Percentiles rank a stretch among this genome's conserved stretches.
These are phyloP conservation scores for Eremomyces bilateralis DNA, from an alignment of 495 filamentous ascomycete genomes.

Conservation along the genomic window DNA sequence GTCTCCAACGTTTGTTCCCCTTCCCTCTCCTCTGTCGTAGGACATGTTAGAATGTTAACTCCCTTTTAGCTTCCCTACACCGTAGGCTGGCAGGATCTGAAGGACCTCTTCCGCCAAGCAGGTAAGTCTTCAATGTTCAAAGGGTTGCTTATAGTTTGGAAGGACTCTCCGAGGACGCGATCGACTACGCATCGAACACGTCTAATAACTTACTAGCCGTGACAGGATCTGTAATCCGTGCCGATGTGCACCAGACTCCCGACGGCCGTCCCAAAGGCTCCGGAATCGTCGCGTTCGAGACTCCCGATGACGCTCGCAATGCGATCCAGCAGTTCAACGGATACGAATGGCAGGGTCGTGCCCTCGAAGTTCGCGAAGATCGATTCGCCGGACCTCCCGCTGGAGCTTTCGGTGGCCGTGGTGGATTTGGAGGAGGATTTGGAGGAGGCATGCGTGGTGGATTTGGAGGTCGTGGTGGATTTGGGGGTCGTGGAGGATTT, in stretches of 20 bases:
- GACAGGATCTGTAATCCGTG: slow-evolving; percentile 71
- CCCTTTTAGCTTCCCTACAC: slow-evolving; percentile 71
- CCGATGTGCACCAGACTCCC: slow-evolving; percentile 81
- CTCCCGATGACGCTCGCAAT: slow-evolving; percentile 78
- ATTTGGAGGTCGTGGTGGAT: slow-evolving; percentile 25
- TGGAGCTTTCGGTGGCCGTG: slow-evolving; percentile 33
- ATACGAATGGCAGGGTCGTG: slow-evolving; percentile 92
- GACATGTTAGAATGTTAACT: slow-evolving; percentile 19
- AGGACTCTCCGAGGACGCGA: not conserved
- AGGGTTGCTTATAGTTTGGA: not conserved
- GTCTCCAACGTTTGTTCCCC: slow-evolving; percentile 82
- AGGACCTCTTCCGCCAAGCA: slow-evolving; percentile 96
- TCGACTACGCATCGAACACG: not conserved
- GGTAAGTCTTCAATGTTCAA: slow-evolving; percentile 34
- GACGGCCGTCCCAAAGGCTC: slow-evolving; percentile 90
- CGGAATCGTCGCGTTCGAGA: slow-evolving; percentile 92
- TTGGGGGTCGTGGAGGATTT: slow-evolving; percentile 20
- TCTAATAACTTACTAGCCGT: slow-evolving; percentile 21
- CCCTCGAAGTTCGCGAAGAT: slow-evolving; percentile 89
- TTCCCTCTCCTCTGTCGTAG: slow-evolving; percentile 8
- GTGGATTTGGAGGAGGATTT: slow-evolving; percentile 21
- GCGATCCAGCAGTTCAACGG: slow-evolving; percentile 95
- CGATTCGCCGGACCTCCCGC: slow-evolving; percentile 53
- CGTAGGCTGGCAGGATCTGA: slow-evolving; percentile 96
- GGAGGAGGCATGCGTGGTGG: slow-evolving; percentile 26